A percentile compares a stretch with the other conserved stretches of the same genome.
phyloP scores from a whole-genome alignment of 2,329 filamentous ascomycete genomes.

The Colletotrichum sublineola region DNA sequence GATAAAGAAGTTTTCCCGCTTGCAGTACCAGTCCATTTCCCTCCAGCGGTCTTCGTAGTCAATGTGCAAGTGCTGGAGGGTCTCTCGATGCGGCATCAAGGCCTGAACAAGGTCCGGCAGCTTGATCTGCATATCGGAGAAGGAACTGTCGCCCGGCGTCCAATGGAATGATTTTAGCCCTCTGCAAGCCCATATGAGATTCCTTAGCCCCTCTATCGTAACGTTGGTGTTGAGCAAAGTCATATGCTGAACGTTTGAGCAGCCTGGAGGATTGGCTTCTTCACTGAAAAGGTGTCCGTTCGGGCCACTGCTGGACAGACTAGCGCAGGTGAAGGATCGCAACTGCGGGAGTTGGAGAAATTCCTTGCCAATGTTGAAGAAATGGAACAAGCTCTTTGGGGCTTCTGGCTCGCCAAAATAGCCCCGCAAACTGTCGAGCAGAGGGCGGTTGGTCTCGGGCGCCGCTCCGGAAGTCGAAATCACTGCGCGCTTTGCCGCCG shows the following conservation, averaged over 20 bases:
- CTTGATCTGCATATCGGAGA: conserved; percentile 21
- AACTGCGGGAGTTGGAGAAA: conserved; percentile 11
- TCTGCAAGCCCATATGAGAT: conserved; percentile 3
- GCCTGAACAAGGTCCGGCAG: conserved; percentile 2
- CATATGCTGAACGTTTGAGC: conserved; percentile 9
- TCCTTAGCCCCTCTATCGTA: conserved; percentile 3
- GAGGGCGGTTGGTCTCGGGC: background rate
- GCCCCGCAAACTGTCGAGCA: conserved; percentile 6
- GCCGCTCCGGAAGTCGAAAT: background rate
- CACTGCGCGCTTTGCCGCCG: background rate
- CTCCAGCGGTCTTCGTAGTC: conserved; percentile 10
- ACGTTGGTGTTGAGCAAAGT: conserved; percentile 12
- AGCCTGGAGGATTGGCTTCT: conserved; percentile 9
- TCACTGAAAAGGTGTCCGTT: conserved; percentile 18
- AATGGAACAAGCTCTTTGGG: conserved; percentile 20
- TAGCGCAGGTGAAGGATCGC: background rate
- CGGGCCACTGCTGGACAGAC: conserved; percentile 13
- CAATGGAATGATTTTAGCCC: conserved; percentile 5
- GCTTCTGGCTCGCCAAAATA: conserved; percentile 14
- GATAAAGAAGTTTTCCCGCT: background rate
- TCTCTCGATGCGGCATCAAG: background rate
- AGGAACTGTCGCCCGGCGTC: conserved; percentile 14
- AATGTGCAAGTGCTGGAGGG: conserved; percentile 1
- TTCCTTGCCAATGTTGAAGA: conserved; percentile 22
- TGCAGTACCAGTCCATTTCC: background rate